A percentile compares a stretch with the other conserved stretches of the same genome.
Conservation (phyloP, 371 early-diverging fungal genomes). For the Phascolomyces articulosus region DNA sequence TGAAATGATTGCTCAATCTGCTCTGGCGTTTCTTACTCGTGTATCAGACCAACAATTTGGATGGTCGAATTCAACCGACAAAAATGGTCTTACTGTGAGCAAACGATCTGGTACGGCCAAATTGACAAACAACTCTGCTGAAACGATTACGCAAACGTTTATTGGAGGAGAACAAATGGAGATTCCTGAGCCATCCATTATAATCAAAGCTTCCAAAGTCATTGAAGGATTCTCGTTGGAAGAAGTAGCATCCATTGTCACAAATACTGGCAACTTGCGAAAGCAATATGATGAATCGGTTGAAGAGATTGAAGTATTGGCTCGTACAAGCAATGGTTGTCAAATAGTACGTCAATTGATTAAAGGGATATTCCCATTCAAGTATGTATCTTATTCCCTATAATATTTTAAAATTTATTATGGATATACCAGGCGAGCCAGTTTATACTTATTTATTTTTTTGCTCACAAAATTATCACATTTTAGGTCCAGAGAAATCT, state of each 20-base stretch:
- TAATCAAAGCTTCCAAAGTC: constrained; percentile 58
- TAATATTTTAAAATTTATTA: not conserved
- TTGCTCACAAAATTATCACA: no score
- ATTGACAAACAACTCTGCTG: not conserved
- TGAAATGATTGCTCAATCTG: constrained; percentile 32
- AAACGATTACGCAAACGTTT: not conserved
- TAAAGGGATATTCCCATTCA: constrained; percentile 59
- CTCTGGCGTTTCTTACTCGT: constrained; percentile 31
- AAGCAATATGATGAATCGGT: constrained; percentile 48
- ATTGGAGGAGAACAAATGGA: constrained; percentile 15
- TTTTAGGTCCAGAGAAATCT: constrained; percentile 42
- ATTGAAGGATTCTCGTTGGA: constrained; percentile 62
- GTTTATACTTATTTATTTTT: not conserved
- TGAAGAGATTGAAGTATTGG: constrained; percentile 41
- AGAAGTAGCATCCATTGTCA: constrained; percentile 57
- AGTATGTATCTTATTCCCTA: constrained; percentile 31
- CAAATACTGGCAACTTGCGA: constrained; percentile 42
- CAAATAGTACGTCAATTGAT: constrained; percentile 45
- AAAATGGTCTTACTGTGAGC: constrained; percentile 45
- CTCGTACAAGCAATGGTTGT: constrained; percentile 43
- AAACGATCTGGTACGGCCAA: constrained; percentile 41
- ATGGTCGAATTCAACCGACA: constrained; percentile 56
- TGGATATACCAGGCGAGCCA: no score
- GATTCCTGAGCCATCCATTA: constrained; percentile 55
- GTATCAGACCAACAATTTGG: constrained; percentile 47